Conservation (phyloP, 768 basidiomycete genomes). For the Macrolepiota fuliginosa region DNA sequence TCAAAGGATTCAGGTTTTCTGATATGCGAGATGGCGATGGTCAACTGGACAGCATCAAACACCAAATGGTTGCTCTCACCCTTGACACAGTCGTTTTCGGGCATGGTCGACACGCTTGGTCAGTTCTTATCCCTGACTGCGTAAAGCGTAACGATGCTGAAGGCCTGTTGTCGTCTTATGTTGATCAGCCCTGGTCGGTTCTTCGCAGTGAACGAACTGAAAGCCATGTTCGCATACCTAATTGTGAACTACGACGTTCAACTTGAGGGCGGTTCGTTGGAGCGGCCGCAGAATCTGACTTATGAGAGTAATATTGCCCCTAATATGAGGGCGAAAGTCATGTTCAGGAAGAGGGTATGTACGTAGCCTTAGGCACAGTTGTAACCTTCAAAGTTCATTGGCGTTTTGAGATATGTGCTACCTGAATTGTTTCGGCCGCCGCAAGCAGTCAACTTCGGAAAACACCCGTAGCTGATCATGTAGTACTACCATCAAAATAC, state of each 20-base stretch:
- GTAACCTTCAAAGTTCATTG: no score
- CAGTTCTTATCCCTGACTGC: neutral
- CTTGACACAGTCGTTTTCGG: constrained; percentile 37
- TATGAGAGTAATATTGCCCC: constrained; percentile 2
- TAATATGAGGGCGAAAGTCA: constrained; percentile 9
- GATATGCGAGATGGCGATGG: constrained; percentile 30
- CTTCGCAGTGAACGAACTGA: constrained; percentile 43
- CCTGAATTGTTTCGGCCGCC: no score
- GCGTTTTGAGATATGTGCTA: no score
- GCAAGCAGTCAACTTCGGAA: no score
- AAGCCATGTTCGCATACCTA: constrained; percentile 38
- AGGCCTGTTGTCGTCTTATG: neutral
- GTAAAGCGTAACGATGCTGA: neutral
- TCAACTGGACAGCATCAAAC: constrained; percentile 25
- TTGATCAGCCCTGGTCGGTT: constrained; percentile 37
- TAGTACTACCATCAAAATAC: no score
- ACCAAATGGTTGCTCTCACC: constrained; percentile 31
- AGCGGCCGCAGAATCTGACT: neutral
- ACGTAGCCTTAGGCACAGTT: neutral
- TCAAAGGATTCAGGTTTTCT: constrained; percentile 48
- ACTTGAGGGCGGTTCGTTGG: constrained; percentile 9
- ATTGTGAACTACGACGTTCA: constrained; percentile 38
- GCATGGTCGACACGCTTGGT: constrained; percentile 34
- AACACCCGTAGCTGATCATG: no score
- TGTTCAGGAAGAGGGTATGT: constrained; percentile 15